A percentile compares a stretch with the other conserved stretches of the same genome.
Conservation (phyloP, 148 eudicot species). For the Rhododendron ovatum region DNA sequence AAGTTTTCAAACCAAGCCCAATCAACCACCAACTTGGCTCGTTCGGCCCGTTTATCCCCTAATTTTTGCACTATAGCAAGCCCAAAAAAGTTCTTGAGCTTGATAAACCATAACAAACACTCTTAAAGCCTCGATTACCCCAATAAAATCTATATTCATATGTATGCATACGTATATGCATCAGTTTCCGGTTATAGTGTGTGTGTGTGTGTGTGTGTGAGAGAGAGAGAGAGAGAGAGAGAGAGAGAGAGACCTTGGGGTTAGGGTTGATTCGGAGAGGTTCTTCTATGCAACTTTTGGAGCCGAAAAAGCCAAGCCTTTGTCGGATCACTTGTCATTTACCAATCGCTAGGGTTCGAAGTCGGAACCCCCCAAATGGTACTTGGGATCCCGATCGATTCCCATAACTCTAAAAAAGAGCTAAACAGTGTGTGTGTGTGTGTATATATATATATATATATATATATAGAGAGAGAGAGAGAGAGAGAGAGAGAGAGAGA, state of each 20-base stretch:
- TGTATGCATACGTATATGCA: neutral
- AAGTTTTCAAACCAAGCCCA: neutral
- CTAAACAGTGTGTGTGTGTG: neutral
- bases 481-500: neutral
- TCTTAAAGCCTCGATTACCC: neutral
- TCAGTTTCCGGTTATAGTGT: neutral
- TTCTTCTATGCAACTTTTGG: slow-evolving; percentile 10
- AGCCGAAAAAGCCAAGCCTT: slow-evolving; percentile 3
- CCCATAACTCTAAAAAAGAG: neutral
- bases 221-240: neutral
- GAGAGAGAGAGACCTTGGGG: slow-evolving; percentile 1
- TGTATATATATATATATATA: no score
- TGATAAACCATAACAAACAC: neutral
- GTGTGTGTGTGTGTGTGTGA: neutral
- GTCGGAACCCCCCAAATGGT: neutral
- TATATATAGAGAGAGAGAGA: no score
- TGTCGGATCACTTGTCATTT: slow-evolving; percentile 11
- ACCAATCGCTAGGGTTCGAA: neutral
- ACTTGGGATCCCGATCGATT: neutral
- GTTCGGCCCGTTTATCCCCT: neutral
- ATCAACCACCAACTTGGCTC: neutral
- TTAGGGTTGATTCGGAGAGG: slow-evolving; percentile 5
- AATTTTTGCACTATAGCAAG: neutral
- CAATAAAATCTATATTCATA: neutral
- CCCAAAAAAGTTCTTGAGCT: neutral